Percentiles rank a stretch among this genome's conserved stretches.
Conservation (phyloP, 164 flowering plant species). For the Hamamelis virginiana region DNA sequence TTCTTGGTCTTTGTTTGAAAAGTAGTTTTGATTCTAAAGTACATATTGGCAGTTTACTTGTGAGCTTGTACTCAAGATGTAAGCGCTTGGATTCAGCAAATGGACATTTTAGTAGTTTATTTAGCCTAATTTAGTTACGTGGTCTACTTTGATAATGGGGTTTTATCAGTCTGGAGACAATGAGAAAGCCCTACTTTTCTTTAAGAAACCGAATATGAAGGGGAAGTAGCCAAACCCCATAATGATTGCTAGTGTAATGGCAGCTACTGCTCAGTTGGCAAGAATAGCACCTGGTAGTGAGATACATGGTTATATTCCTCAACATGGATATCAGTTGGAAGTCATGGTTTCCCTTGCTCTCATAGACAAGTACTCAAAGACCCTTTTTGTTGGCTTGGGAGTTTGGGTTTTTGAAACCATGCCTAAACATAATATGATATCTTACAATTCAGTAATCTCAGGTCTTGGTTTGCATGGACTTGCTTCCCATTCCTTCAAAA, state of each 20-base stretch:
- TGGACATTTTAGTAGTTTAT: constrained; percentile 41
- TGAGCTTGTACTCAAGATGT: constrained; percentile 74
- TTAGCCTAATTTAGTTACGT: constrained; percentile 67
- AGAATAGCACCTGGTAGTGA: constrained; percentile 47
- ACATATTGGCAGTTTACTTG: constrained; percentile 65
- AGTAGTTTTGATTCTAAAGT: constrained; percentile 40
- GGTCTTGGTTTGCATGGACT: constrained; percentile 73
- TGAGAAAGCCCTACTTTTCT: constrained; percentile 37
- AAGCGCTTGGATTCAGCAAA: constrained; percentile 49
- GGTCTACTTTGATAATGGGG: constrained; percentile 77
- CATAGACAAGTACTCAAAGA: constrained; percentile 72
- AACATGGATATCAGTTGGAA: constrained; percentile 45
- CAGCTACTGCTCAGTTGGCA: constrained; percentile 56
- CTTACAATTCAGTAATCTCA: constrained; percentile 61
- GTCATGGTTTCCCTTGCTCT: constrained; percentile 65
- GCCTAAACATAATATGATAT: constrained; percentile 37
- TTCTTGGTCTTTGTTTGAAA: constrained; percentile 69
- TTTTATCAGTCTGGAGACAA: constrained; percentile 50
- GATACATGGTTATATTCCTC: constrained; percentile 63
- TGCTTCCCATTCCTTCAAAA: constrained; percentile 41
- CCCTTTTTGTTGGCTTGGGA: constrained; percentile 54
- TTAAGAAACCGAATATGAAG: constrained; percentile 38
- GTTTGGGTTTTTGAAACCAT: constrained; percentile 42
- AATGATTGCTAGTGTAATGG: constrained; percentile 50
- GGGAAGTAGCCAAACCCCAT: constrained; percentile 49